Evolutionary conservation across 2,329 filamentous ascomycete genomes (phyloP).

Genomic region (Alternaria postmessia): DNA sequence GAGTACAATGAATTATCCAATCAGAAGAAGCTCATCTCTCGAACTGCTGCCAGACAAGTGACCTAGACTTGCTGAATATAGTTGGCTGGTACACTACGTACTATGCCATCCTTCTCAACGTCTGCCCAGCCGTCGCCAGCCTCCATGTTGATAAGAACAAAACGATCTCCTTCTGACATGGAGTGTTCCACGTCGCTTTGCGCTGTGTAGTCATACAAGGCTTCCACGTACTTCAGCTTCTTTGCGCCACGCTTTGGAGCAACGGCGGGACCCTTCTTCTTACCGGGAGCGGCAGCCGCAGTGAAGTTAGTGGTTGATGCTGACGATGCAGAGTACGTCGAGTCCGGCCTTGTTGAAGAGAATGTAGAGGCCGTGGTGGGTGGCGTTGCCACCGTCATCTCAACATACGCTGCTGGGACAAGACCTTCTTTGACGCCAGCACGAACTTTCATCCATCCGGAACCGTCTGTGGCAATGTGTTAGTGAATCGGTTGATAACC

Average conservation of each 20-base stretch:
- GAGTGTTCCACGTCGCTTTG: conserved; percentile 86
- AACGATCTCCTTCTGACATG: conserved; percentile 89
- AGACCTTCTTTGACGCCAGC: conserved; percentile 79
- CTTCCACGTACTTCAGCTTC: conserved; percentile 92
- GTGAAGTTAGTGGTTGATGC: conserved; percentile 68
- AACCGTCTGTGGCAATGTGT: conserved; percentile 70
- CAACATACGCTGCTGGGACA: conserved; percentile 86
- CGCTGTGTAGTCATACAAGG: conserved; percentile 89
- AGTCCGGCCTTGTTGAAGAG: conserved; percentile 55
- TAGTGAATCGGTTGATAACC: conserved; percentile 27
- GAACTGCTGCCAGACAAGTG: conserved; percentile 25
- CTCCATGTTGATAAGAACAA: conserved; percentile 88
- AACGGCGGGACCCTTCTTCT: conserved; percentile 91
- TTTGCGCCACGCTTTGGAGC: conserved; percentile 90
- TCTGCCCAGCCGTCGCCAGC: conserved; percentile 95
- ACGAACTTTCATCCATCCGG: conserved; percentile 89
- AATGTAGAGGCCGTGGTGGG: conserved; percentile 45
- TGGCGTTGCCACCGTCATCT: conserved; percentile 61
- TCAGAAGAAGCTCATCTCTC: conserved; percentile 19
- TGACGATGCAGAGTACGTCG: conserved; percentile 79
- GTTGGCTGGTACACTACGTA: conserved; percentile 90
- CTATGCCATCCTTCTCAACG: conserved; percentile 88
- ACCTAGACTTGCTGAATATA: conserved; percentile 79
- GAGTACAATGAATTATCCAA: background rate
- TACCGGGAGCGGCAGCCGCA: conserved; percentile 53